Percentiles rank a stretch among this genome's conserved stretches.
Evolutionary conservation across 2,329 filamentous ascomycete species (phyloP).

Genomic region (Stemphylium beticola): DNA sequence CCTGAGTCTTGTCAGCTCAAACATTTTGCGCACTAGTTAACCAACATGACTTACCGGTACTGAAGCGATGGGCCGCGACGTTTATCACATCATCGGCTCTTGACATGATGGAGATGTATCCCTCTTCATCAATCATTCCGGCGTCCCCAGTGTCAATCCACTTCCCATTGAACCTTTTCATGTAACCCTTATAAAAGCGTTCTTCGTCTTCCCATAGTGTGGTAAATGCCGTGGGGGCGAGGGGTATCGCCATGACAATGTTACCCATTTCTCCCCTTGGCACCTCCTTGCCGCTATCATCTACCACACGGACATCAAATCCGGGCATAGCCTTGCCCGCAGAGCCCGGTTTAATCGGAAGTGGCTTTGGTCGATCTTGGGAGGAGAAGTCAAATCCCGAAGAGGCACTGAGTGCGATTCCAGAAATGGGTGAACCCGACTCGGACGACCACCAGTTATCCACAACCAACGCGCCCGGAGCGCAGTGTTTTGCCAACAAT

Average conservation of each 20-base stretch:
- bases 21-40: background rate
- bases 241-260: constrained; percentile 81
- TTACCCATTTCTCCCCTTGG: constrained; percentile 82
- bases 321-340: constrained; percentile 92
- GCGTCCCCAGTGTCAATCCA: constrained; percentile 94
- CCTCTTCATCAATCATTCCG: constrained; percentile 80
- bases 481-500: constrained; percentile 71
- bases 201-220: constrained; percentile 86
- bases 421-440: constrained; percentile 72
- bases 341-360: constrained; percentile 78
- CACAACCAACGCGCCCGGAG: constrained; percentile 66
- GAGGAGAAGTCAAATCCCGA: constrained; percentile 62
- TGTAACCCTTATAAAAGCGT: constrained; percentile 83
- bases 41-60: constrained; percentile 67
- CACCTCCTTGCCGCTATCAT: constrained; percentile 78
- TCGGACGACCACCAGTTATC: constrained; percentile 80
- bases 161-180: constrained; percentile 78
- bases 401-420: constrained; percentile 67
- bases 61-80: constrained; percentile 90
- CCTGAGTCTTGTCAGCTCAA: constrained; percentile 55
- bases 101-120: constrained; percentile 68
- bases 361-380: constrained; percentile 52
- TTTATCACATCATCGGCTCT: constrained; percentile 88
- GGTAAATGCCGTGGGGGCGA: constrained; percentile 85
- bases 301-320: constrained; percentile 84